phyloP scores from a whole-genome alignment of 129 eudicot species.

The Helianthus annuus region HanXRQr2.0-SUNRISE NC_035449.2:25356417-25356916 shows the following conservation, averaged over 20 bases:
- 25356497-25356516: slow-evolving; percentile 36
- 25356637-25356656: slow-evolving; percentile 82
- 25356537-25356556: slow-evolving; percentile 44
- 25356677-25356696: slow-evolving; percentile 74
- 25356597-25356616: slow-evolving; percentile 55
- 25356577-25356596: slow-evolving; percentile 61
- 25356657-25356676: slow-evolving; percentile 69
- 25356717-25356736: slow-evolving; percentile 56
- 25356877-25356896: slow-evolving; percentile 12
- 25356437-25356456: too few species aligned
- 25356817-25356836: not conserved
- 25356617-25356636: slow-evolving; percentile 72
- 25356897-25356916: slow-evolving; percentile 2
- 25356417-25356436: slow-evolving; percentile 29
- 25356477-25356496: slow-evolving; percentile 33
- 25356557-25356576: slow-evolving; percentile 65
- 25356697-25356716: slow-evolving; percentile 58
- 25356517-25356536: slow-evolving; percentile 49
- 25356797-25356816: slow-evolving; percentile 5
- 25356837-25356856: slow-evolving; percentile 28
- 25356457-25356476: slow-evolving; percentile 6
- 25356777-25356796: slow-evolving; percentile 6
- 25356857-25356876: slow-evolving; percentile 30
- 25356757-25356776: slow-evolving; percentile 13
- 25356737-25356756: slow-evolving; percentile 28